Base-by-base conservation (phyloP, 1,284 basidiomycete species). In the Afroboletus lepidellus region DNA sequence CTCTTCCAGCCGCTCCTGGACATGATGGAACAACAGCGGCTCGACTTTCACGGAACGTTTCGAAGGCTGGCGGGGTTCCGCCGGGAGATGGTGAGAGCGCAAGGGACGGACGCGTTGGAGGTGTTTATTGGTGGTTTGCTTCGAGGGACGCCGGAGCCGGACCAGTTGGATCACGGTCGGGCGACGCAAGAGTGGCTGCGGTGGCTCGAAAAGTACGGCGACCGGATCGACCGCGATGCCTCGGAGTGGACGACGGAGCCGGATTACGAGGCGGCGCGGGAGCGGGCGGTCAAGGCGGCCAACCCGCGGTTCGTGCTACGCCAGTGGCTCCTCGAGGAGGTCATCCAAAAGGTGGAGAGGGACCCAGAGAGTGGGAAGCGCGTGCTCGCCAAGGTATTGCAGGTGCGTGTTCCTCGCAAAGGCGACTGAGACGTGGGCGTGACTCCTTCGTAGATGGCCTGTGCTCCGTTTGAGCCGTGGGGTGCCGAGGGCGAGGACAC, bases 321-420 rank as follows among this genome's bases (percentile, higher is more conserved):
- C 53, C 94, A 97, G 71, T 97, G 94, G 94, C 74, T 97, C 3
- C 76, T 98, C 25, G 93, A 97, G 66, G 93, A 96, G 64, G 84
- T 91, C 25, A 95, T 95, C 65, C 71, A 73, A 57, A 80, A 79
- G 57, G 66, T 65, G 27, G 89, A 92, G 64, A 70, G 70, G 48
- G 85, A 90, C 62, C 64, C 72, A 9, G 71, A 74, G 20, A 77
- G 72, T 57, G 84, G 87, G 53, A 81, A 79, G 70, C 72, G 77
- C 54, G 74, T 87, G 16, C 73, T 94, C 30, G 81, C 79, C 24
- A 88, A 91, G 65, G 84, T 93, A 15, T 74, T 94, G 68, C 76
- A 87, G 72, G 86, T 87, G 55, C 61, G 81, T 69, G 51, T 16
- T 47, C 5, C 9, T 64, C 12, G 8, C 3, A 8, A 12, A 15